Evolutionary conservation across 305 asterid genomes (phyloP).

Genomic region (Fraxinus albicans): DNA sequence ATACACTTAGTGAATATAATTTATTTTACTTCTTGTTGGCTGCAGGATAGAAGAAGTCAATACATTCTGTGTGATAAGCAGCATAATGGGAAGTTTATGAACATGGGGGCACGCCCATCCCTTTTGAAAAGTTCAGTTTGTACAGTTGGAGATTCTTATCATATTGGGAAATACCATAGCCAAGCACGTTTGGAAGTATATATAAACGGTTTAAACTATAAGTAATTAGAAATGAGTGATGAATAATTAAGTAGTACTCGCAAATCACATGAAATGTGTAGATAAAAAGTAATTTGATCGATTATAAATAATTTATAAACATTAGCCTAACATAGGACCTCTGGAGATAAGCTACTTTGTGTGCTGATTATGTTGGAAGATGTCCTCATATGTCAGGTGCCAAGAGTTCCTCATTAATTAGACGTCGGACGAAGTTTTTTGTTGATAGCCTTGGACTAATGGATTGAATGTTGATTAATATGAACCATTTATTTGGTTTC

Average conservation of each 20-base stretch:
- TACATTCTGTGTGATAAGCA: conserved; percentile 16
- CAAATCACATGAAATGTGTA: neutral
- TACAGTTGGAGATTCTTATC: conserved; percentile 5
- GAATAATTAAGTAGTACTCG: neutral
- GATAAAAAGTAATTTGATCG: neutral
- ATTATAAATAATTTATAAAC: neutral
- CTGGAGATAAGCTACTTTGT: neutral
- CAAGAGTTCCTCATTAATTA: neutral
- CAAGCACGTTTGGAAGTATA: neutral
- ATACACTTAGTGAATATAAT: neutral
- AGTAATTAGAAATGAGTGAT: neutral
- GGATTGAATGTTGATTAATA: neutral
- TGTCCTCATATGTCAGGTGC: neutral
- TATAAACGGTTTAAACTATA: neutral
- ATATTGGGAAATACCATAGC: conserved; percentile 8
- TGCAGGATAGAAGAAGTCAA: conserved; percentile 46
- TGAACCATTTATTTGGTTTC: neutral
- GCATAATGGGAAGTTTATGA: conserved; percentile 20
- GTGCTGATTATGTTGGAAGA: neutral
- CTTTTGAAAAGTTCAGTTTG: conserved; percentile 9
- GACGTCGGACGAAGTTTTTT: neutral
- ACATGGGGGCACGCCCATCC: conserved; percentile 32
- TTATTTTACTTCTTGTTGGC: neutral
- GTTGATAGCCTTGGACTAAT: neutral
- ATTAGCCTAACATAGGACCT: neutral